Percentiles rank a stretch among this genome's conserved stretches.
Conservation (phyloP, 768 basidiomycete species). For the Tylopilus cervinicoccineus region DNA sequence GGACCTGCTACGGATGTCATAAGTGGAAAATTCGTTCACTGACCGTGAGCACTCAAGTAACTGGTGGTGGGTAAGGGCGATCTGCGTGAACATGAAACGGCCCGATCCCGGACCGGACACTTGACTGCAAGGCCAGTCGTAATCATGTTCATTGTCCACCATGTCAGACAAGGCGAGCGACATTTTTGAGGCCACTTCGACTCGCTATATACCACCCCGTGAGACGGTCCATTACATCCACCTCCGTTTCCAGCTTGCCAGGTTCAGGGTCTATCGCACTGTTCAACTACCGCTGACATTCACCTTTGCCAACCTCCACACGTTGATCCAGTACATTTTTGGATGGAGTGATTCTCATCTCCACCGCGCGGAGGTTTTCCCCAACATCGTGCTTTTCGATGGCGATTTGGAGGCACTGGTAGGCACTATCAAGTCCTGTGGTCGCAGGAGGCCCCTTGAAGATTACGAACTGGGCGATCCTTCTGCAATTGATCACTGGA, state of each 20-base stretch:
- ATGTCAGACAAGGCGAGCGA: constrained; percentile 9
- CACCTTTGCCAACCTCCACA: constrained; percentile 30
- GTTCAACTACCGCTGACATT: constrained; percentile 24
- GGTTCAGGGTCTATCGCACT: constrained; percentile 25
- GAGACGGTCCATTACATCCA: constrained; percentile 20
- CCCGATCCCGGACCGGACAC: no score
- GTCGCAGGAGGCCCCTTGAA: constrained; percentile 16
- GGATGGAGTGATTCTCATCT: constrained; percentile 28
- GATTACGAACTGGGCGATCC: constrained; percentile 12
- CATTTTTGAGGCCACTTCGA: background rate
- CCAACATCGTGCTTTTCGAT: constrained; percentile 20
- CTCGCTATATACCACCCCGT: constrained; percentile 11
- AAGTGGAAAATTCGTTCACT: no score
- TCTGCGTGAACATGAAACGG: no score
- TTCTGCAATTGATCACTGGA: constrained; percentile 10
- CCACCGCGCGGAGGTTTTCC: constrained; percentile 21
- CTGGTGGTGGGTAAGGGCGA: no score
- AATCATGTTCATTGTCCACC: background rate
- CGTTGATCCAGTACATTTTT: constrained; percentile 29
- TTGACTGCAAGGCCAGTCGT: no score
- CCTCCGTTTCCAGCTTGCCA: constrained; percentile 29
- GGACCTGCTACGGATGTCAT: no score
- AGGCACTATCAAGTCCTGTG: constrained; percentile 22
- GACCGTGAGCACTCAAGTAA: no score
- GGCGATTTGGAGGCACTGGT: background rate